These are phyloP conservation scores for Mortierella sp. DNA, from an alignment of 371 early-diverging fungal genomes.

Conservation along the genomic window DNA sequence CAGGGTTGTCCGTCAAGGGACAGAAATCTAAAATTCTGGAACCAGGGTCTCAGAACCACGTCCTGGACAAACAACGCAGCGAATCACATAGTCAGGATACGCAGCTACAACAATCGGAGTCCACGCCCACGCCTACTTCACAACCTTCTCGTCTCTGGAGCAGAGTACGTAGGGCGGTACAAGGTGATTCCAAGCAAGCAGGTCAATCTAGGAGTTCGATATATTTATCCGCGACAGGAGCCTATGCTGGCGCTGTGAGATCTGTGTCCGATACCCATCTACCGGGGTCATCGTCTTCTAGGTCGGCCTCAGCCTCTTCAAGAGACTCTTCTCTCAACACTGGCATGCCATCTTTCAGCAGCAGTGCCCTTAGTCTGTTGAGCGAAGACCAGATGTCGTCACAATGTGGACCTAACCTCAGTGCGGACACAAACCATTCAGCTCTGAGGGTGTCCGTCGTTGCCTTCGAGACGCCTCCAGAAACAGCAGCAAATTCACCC, in stretches of 20 bases:
- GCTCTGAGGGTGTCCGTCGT: neutral
- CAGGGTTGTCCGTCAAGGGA: too few relatives aligned
- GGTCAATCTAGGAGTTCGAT: conserved; percentile 13
- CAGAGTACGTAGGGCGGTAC: conserved; percentile 28
- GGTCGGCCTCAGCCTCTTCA: conserved; percentile 20
- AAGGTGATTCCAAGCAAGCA: conserved; percentile 22
- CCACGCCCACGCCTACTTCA: conserved; percentile 9
- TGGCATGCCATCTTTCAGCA: conserved; percentile 44
- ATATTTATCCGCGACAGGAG: conserved; percentile 22
- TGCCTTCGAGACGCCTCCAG: conserved; percentile 47
- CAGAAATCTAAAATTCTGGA: too few relatives aligned
- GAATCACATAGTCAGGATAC: neutral
- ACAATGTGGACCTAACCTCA: neutral
- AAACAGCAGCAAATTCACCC: conserved; percentile 34
- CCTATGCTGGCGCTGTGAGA: conserved; percentile 1
- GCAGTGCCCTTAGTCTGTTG: conserved; percentile 42
- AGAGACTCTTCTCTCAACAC: conserved; percentile 7
- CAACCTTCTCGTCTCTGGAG: conserved; percentile 38
- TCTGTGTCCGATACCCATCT: conserved; percentile 27
- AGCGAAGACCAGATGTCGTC: conserved; percentile 42
- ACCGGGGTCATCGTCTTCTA: conserved; percentile 5
- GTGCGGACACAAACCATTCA: neutral
- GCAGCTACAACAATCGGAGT: neutral
- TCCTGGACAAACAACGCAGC: too few relatives aligned
- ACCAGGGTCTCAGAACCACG: too few relatives aligned